Conservation (phyloP, 768 basidiomycete genomes). For the Phylloporus arenicola region DNA sequence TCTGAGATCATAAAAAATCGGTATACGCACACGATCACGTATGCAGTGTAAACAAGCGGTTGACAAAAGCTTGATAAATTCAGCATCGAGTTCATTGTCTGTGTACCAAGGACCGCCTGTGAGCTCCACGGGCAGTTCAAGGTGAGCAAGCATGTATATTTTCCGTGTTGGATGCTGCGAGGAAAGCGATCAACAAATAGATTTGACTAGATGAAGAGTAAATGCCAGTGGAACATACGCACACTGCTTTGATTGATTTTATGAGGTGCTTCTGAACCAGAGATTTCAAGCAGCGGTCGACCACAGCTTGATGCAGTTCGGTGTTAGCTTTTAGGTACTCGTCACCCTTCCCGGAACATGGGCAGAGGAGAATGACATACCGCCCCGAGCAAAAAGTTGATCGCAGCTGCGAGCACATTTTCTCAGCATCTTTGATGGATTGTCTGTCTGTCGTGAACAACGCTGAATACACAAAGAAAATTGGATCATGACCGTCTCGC, state of each 20-base stretch:
- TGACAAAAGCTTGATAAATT: conserved; percentile 81
- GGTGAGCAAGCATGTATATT: conserved; percentile 87
- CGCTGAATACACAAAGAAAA: conserved; percentile 26
- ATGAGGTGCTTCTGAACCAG: conserved; percentile 81
- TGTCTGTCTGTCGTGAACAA: conserved; percentile 28
- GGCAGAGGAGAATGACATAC: conserved; percentile 19
- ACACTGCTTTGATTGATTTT: conserved; percentile 85
- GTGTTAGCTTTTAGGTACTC: conserved; percentile 75
- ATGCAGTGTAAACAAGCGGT: conserved; percentile 77
- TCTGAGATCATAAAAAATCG: not conserved
- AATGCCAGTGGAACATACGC: conserved; percentile 65
- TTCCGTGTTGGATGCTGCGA: conserved; percentile 82
- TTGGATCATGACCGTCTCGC: conserved; percentile 49
- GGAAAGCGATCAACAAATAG: not conserved
- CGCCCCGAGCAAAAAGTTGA: conserved; percentile 71
- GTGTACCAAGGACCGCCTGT: conserved; percentile 99
- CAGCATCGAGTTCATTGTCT: conserved; percentile 91
- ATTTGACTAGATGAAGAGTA: not conserved
- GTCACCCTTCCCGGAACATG: not conserved
- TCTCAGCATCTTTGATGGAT: conserved; percentile 58
- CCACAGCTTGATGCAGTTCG: conserved; percentile 82
- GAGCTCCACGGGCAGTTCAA: conserved; percentile 85
- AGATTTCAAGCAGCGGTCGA: conserved; percentile 82
- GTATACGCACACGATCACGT: conserved; percentile 57
- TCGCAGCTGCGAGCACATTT: conserved; percentile 59